Evolutionary conservation across 2,329 filamentous ascomycete genomes (phyloP).

Genomic region (Gnomoniopsis sp.): DNA sequence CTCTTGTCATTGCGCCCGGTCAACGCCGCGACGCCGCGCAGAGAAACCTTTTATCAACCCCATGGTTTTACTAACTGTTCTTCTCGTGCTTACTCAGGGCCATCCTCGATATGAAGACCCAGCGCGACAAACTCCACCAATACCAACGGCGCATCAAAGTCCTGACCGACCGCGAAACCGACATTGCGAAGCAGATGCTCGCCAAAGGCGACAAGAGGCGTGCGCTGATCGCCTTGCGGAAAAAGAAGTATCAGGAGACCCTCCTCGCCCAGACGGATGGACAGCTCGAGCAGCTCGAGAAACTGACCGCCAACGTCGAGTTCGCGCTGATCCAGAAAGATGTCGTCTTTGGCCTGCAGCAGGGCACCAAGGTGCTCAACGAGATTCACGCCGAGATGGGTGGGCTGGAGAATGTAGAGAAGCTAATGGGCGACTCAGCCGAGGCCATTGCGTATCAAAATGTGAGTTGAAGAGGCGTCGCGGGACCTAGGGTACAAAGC

Average conservation of each 20-base stretch:
- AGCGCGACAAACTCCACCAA: conserved; percentile 94
- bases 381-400: conserved; percentile 97
- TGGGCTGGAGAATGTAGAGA: conserved; percentile 88
- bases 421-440: conserved; percentile 87
- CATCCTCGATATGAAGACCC: conserved; percentile 95
- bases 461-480: conserved; percentile 43
- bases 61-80: no score
- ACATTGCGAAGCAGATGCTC: conserved; percentile 79
- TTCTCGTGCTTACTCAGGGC: no score
- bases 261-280: conserved; percentile 85
- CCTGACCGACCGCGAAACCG: conserved; percentile 83
- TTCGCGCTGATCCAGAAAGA: conserved; percentile 97
- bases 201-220: conserved; percentile 73
- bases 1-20: background rate
- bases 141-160: conserved; percentile 89
- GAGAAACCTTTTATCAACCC: conserved; percentile 1
- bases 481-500: background rate
- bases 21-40: background rate
- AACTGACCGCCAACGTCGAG: conserved; percentile 83
- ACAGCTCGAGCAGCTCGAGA: conserved; percentile 91
- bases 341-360: conserved; percentile 85
- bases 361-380: conserved; percentile 84
- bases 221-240: conserved; percentile 81
- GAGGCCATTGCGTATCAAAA: conserved; percentile 90
- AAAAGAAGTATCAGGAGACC: conserved; percentile 96